Conservation (phyloP, 129 eudicot genomes). For the Flaveria linearis region DNA sequence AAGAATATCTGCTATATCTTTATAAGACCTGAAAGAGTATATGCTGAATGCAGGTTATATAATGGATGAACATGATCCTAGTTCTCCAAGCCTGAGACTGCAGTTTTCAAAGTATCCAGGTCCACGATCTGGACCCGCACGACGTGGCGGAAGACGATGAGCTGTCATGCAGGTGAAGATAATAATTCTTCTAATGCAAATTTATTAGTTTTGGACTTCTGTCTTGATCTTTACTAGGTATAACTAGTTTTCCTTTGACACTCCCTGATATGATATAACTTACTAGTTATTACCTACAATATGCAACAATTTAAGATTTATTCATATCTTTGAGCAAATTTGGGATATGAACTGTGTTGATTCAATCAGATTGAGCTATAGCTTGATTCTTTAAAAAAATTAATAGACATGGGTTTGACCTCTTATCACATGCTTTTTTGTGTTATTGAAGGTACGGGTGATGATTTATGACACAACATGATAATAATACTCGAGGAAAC, state of each 20-base stretch:
- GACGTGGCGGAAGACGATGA: conserved; percentile 54
- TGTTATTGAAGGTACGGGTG: not conserved
- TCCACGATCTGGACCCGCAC: conserved; percentile 52
- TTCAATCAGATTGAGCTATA: not conserved
- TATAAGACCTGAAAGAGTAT: not conserved
- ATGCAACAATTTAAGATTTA: not conserved
- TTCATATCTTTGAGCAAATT: conserved; percentile 1
- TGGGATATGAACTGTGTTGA: not conserved
- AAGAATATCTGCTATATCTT: not conserved
- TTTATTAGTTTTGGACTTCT: not conserved
- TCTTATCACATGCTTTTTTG: not conserved
- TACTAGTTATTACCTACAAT: not conserved
- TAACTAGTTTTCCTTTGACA: not conserved
- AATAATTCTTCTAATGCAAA: not conserved
- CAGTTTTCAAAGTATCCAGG: conserved; percentile 70
- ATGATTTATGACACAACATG: not conserved
- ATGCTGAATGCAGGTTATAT: conserved; percentile 48
- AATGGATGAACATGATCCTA: conserved; percentile 62
- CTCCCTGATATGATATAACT: conserved; percentile 1
- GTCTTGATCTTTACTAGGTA: not conserved
- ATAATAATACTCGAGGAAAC: no score
- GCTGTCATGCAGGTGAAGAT: conserved; percentile 3
- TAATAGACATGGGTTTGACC: not conserved
- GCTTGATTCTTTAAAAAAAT: not conserved
- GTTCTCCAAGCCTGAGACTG: conserved; percentile 48